These are phyloP conservation scores for Aspergillus viridinutans DNA, from an alignment of 2,329 filamentous ascomycete genomes.

Conservation along the genomic window DNA sequence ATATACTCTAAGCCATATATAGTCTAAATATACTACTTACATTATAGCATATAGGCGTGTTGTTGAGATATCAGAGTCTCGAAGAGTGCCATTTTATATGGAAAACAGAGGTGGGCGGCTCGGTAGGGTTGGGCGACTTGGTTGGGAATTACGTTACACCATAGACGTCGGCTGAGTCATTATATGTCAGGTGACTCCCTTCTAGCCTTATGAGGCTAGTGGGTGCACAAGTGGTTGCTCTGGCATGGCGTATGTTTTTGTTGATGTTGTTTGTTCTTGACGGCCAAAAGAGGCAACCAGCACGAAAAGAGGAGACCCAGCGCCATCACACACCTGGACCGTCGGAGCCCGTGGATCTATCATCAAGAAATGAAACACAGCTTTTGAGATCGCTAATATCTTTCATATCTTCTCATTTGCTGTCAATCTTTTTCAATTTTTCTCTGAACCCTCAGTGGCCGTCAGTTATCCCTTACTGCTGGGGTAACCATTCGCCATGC, in stretches of 20 bases:
- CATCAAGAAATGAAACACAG: neutral
- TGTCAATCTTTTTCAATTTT: neutral
- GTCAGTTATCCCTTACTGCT: slow-evolving; percentile 20
- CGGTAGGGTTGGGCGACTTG: too few species aligned
- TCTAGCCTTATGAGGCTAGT: neutral
- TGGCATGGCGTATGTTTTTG: slow-evolving; percentile 37
- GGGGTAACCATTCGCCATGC: slow-evolving; percentile 44
- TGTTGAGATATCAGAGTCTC: too few species aligned
- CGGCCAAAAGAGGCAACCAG: neutral
- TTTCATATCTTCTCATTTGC: neutral
- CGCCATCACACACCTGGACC: neutral
- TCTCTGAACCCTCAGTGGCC: slow-evolving; percentile 1
- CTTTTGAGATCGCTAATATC: neutral
- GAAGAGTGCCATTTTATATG: too few species aligned
- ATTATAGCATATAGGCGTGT: too few species aligned
- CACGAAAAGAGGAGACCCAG: neutral
- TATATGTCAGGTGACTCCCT: slow-evolving; percentile 1
- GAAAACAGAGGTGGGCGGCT: too few species aligned
- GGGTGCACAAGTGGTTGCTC: slow-evolving; percentile 21
- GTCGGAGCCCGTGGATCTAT: neutral
- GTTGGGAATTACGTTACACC: too few species aligned
- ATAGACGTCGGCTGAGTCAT: neutral
- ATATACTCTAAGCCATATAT: too few species aligned
- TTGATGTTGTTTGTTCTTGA: slow-evolving; percentile 22
- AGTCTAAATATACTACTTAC: too few species aligned